Conservation (phyloP, 1,284 basidiomycete genomes). For the Rhodotorula sp. region DNA sequence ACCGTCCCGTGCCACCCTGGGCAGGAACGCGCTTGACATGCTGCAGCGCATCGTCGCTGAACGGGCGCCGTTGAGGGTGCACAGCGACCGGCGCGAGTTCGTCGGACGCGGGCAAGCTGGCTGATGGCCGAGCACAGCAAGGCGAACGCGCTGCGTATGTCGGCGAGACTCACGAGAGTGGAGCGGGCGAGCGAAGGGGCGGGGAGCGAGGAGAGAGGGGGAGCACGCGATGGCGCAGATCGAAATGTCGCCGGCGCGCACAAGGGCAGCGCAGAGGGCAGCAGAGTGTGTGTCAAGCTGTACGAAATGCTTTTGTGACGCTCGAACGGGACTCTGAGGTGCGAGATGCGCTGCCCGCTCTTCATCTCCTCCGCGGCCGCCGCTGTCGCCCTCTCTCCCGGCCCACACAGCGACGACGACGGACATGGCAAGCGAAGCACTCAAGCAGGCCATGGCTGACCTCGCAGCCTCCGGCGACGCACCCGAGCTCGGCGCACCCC, state of each 20-base stretch:
- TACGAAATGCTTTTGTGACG: too few species aligned
- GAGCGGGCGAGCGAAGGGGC: too few species aligned
- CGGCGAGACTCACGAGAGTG: background rate
- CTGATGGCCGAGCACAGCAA: background rate
- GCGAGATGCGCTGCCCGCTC: background rate
- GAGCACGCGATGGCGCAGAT: background rate
- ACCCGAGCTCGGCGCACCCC: conserved; percentile 18
- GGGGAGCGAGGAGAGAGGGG: background rate
- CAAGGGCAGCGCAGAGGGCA: too few species aligned
- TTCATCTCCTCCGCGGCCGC: too few species aligned
- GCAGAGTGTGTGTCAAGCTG: too few species aligned
- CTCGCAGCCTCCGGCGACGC: conserved; percentile 35
- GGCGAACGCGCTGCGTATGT: too few species aligned
- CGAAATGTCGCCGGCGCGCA: too few species aligned
- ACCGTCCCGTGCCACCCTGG: too few species aligned
- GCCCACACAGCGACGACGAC: background rate
- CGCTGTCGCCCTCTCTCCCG: background rate
- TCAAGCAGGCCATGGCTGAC: conserved; percentile 31
- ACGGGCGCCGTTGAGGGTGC: background rate
- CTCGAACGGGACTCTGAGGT: too few species aligned
- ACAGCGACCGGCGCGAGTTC: background rate
- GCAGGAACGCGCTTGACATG: too few species aligned
- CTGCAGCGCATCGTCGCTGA: too few species aligned
- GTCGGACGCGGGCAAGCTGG: background rate
- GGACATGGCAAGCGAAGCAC: conserved; percentile 23